Evolutionary conservation across 768 basidiomycete species (phyloP), one percentile per base, ranked within the genome.

Genomic region (Royoungia palumana): DNA sequence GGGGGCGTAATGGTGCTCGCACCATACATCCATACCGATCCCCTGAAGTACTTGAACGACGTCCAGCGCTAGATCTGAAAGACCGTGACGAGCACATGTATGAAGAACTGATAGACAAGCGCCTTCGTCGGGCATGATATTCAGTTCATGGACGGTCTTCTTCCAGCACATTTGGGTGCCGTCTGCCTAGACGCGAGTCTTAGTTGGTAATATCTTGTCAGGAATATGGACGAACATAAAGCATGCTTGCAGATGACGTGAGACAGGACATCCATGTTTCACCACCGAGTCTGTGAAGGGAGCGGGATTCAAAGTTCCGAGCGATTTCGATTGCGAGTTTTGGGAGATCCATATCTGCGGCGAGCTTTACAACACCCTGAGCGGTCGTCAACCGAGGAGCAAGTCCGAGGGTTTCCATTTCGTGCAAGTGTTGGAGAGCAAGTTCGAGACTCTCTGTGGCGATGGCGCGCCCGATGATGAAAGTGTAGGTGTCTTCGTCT

Each of bases 1-100:
- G 3, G 89, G 81, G 1, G 87, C 80, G 56, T 89, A 81, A 62
- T 94, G 92, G 59, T 86, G 69, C 62, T 93, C 91, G 58, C 74
- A 61, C 68, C 61, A 65, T n/a, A 78, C 74, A 39, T 72, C 61
- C 13, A 80, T 66, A 14, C 76, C 74, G 8, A 78, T 66, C 10
- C 53, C 44, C 38, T 78, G 74, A 34, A 94, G 70, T 7, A 76
- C 68, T 2, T 75, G 78, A 35, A 93, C 68, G 24, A 78, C 86
- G 35, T 83, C 81, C 13, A 78, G 71, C 20, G 85, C 89, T 1
- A 94, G 74, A 39, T 81, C 78, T 6, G 86, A 78, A 28, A 81
- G 70, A n/a, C 87, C 89, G 52, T 79, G 73, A 10, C 89, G 82
- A 36, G 78, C 87, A 14, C 87, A 87, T 1, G 85, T 81, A 54